Evolutionary conservation across 139 green algal species (phyloP).

Genomic region (Coelastrella sp.): DNA sequence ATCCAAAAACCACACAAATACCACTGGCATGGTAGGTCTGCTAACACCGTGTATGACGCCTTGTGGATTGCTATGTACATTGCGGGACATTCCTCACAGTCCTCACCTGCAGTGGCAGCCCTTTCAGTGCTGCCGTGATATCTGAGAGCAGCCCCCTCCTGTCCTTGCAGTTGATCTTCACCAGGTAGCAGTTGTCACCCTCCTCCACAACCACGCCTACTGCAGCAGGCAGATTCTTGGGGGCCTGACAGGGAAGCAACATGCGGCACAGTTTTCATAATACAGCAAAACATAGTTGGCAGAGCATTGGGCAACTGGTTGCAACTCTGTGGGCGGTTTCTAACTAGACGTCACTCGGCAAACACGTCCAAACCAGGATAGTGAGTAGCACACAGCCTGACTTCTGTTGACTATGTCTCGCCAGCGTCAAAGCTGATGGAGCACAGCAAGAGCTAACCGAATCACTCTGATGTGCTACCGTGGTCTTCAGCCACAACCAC

Average conservation of each 20-base stretch:
- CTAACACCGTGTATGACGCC: no score
- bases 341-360: no score
- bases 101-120: slow-evolving; percentile 71
- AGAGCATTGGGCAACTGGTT: no score
- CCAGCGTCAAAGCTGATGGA: no score
- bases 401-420: no score
- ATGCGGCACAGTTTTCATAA: not conserved
- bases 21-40: no score
- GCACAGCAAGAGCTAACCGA: no score
- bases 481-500: no score
- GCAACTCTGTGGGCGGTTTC: no score
- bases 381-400: not conserved
- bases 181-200: slow-evolving; percentile 19
- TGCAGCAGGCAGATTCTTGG: slow-evolving; percentile 18
- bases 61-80: no score
- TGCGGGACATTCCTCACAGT: not conserved
- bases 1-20: not conserved
- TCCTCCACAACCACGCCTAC: slow-evolving; percentile 52
- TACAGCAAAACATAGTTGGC: not conserved
- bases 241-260: slow-evolving; percentile 4
- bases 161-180: slow-evolving; percentile 77
- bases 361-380: not conserved
- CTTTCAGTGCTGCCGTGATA: slow-evolving; percentile 67
- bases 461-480: no score
- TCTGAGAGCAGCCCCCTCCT: slow-evolving; percentile 75